These are phyloP conservation scores for Pythium vanterpoolii DNA, from an alignment of 352 stramenopile species.

Conservation along the genomic window DNA sequence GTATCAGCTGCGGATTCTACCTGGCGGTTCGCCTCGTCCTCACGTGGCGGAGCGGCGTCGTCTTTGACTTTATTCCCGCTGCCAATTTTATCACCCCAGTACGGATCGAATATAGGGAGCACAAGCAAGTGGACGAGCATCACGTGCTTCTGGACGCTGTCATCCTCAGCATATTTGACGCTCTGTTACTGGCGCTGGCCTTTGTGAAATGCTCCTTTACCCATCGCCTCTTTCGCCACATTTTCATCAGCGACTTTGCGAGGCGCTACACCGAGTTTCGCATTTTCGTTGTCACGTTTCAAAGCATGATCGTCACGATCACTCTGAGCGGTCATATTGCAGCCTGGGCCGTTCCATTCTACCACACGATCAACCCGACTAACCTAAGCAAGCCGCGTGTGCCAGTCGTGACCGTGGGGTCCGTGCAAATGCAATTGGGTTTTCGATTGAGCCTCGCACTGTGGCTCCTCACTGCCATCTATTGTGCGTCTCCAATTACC, in stretches of 20 bases:
- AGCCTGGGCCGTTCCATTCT: constrained; percentile 30
- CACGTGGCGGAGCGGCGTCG: constrained; percentile 26
- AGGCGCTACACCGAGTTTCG: constrained; percentile 40
- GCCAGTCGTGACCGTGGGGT: constrained; percentile 21
- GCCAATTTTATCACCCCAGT: constrained; percentile 35
- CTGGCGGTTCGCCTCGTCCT: constrained; percentile 25
- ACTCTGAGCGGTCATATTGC: constrained; percentile 31
- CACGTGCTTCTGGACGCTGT: constrained; percentile 21
- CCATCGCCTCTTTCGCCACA: constrained; percentile 27
- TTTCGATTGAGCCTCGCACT: constrained; percentile 29
- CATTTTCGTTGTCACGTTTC: constrained; percentile 42
- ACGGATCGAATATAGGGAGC: constrained; percentile 18
- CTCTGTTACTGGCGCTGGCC: constrained; percentile 20
- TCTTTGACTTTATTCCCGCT: constrained; percentile 42
- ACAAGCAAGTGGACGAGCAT: constrained; percentile 12
- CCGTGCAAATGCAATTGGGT: constrained; percentile 29
- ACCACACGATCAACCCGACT: constrained; percentile 20
- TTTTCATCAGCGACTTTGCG: constrained; percentile 41
- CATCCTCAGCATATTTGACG: constrained; percentile 25
- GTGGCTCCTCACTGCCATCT: constrained; percentile 33
- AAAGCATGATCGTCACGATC: constrained; percentile 27
- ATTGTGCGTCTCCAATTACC: constrained; percentile 18
- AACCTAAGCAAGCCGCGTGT: constrained; percentile 3
- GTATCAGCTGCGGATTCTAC: constrained; percentile 18
- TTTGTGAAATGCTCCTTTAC: constrained; percentile 27